Percentiles rank a stretch among this genome's conserved stretches.
Conservation (phyloP, 78 protist genomes). For the Thecamonas trahens region DNA sequence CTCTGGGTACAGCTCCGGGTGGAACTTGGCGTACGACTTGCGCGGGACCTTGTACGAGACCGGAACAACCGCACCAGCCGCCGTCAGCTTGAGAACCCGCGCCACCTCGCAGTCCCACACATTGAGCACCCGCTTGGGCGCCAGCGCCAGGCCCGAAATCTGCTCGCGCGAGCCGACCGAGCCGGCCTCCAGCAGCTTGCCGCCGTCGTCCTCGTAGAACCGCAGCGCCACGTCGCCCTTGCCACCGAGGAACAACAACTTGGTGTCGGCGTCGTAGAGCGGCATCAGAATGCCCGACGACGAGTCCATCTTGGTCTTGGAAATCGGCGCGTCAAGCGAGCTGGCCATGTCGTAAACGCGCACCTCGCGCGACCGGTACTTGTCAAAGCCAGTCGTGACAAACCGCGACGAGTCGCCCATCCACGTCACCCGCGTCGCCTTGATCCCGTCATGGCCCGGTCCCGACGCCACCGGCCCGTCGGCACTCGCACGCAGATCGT, state of each 20-base stretch:
- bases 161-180: slow-evolving; percentile 8
- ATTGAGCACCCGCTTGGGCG: slow-evolving; percentile 29
- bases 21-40: slow-evolving; percentile 23
- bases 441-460: slow-evolving; percentile 40
- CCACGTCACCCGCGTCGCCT: slow-evolving; percentile 23
- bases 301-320: slow-evolving; percentile 12
- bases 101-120: slow-evolving; percentile 19
- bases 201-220: slow-evolving; percentile 35
- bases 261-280: slow-evolving; percentile 39
- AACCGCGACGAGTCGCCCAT: slow-evolving; percentile 15
- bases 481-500: slow-evolving; percentile 32
- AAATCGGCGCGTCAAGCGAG: not conserved
- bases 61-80: not conserved
- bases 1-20: slow-evolving; percentile 34
- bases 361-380: slow-evolving; percentile 23
- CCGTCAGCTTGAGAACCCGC: slow-evolving; percentile 15
- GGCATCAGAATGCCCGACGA: slow-evolving; percentile 27
- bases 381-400: slow-evolving; percentile 36
- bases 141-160: slow-evolving; percentile 18
- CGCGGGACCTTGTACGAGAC: slow-evolving; percentile 27
- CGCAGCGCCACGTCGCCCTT: slow-evolving; percentile 47
- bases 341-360: slow-evolving; percentile 14
- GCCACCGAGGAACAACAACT: slow-evolving; percentile 37
- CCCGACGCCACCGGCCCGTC: not conserved
- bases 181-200: slow-evolving; percentile 1